A percentile compares a stretch with the other conserved stretches of the same genome.
phyloP scores from a whole-genome alignment of 768 basidiomycete genomes.

The Tulasnella sp. region DNA sequence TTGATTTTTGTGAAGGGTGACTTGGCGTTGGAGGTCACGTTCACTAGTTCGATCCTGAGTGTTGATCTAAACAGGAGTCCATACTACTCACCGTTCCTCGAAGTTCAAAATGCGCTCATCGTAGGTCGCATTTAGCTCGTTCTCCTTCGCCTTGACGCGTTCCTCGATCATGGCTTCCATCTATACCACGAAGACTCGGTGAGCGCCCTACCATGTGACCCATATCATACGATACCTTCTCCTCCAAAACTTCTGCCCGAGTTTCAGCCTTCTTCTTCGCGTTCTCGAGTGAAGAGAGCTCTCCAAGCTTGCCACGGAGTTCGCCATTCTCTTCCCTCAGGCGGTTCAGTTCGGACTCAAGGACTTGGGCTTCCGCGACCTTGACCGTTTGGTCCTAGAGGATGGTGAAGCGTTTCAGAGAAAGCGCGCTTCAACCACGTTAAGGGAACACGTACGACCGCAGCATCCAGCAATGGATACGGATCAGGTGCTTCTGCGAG shows the following conservation, averaged over 20 bases:
- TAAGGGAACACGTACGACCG: slow-evolving; percentile 62
- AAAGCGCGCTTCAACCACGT: neutral
- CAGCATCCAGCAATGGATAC: slow-evolving; percentile 92
- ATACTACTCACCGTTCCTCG: neutral
- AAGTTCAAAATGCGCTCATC: slow-evolving; percentile 93
- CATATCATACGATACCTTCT: slow-evolving; percentile 59
- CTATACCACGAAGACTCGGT: slow-evolving; percentile 46
- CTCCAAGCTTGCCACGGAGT: slow-evolving; percentile 68
- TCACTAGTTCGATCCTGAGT: slow-evolving; percentile 58
- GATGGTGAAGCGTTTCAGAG: neutral
- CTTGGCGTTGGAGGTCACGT: slow-evolving; percentile 89
- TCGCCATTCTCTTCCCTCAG: slow-evolving; percentile 82
- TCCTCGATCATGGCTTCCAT: slow-evolving; percentile 95
- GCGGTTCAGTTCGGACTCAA: slow-evolving; percentile 72
- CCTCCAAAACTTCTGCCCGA: slow-evolving; percentile 77
- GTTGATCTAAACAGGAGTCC: neutral
- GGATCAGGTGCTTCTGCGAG: slow-evolving; percentile 97
- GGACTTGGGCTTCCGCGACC: slow-evolving; percentile 74
- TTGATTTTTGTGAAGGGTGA: slow-evolving; percentile 84
- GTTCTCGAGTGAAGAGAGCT: slow-evolving; percentile 64
- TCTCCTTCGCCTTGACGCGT: slow-evolving; percentile 89
- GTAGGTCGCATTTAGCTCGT: slow-evolving; percentile 94
- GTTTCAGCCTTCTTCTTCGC: slow-evolving; percentile 76
- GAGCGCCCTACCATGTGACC: neutral
- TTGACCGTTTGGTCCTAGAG: slow-evolving; percentile 90